Evolutionary conservation across 2,329 filamentous ascomycete species (phyloP).

Genomic region (Penicillium polonicum): DNA sequence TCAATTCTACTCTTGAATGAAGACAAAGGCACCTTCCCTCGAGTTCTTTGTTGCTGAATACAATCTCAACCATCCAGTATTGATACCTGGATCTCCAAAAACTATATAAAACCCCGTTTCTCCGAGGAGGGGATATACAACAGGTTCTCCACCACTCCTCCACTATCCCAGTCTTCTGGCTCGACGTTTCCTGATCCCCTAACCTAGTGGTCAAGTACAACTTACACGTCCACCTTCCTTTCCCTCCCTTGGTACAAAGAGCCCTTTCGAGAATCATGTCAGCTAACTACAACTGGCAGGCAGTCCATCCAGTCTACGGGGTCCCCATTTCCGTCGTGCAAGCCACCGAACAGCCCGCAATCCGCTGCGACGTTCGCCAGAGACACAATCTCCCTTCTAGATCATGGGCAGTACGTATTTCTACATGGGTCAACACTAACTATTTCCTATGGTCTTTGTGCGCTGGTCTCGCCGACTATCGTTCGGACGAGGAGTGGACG

Average conservation of each 20-base stretch:
- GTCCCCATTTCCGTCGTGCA: not conserved
- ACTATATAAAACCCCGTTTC: not conserved
- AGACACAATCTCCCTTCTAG: not conserved
- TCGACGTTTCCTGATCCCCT: not conserved
- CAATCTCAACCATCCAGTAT: not conserved
- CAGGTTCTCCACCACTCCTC: not conserved
- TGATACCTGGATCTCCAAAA: not conserved
- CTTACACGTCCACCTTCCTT: not conserved
- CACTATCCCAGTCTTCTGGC: not conserved
- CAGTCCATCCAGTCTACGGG: not conserved
- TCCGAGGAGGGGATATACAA: not conserved
- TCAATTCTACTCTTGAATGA: not conserved
- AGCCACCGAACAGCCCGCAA: not conserved
- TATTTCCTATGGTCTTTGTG: slow-evolving; percentile 7
- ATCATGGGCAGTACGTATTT: not conserved
- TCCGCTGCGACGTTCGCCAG: not conserved
- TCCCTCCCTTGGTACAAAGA: not conserved
- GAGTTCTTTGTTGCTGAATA: not conserved
- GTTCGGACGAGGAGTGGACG: not conserved
- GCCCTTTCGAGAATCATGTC: not conserved
- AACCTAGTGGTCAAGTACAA: not conserved
- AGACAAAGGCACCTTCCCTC: not conserved
- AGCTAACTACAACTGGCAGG: not conserved
- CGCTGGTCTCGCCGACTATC: not conserved
- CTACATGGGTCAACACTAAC: slow-evolving; percentile 7